Evolutionary conservation across 495 filamentous ascomycete genomes (phyloP).

Genomic region (Podospora pseudocomata): DNA sequence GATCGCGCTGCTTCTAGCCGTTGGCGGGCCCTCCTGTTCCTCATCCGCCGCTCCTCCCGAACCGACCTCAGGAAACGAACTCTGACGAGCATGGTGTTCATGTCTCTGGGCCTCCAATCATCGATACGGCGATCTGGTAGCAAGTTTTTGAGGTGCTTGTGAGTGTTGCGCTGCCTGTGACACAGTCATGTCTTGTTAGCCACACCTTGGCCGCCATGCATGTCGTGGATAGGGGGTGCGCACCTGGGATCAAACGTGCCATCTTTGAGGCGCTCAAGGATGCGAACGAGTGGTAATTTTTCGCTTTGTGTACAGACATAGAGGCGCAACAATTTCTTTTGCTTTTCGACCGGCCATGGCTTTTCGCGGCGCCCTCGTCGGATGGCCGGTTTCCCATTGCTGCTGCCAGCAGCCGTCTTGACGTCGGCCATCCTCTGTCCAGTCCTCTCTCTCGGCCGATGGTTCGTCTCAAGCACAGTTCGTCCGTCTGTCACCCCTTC

Average conservation of each 20-base stretch:
- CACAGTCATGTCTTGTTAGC: constrained; percentile 3
- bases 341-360: constrained; percentile 34
- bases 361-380: constrained; percentile 35
- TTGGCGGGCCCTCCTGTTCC: constrained; percentile 20
- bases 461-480: background rate
- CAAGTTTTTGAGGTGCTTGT: constrained; percentile 34
- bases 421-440: background rate
- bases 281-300: constrained; percentile 32
- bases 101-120: constrained; percentile 34
- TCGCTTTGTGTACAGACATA: constrained; percentile 38
- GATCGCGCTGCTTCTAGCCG: constrained; percentile 15
- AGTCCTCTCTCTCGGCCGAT: background rate
- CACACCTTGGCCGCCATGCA: background rate
- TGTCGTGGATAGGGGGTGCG: constrained; percentile 9
- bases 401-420: constrained; percentile 5
- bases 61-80: constrained; percentile 34
- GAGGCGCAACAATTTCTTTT: constrained; percentile 33
- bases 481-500: background rate
- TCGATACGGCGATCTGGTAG: constrained; percentile 36
- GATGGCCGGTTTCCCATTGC: constrained; percentile 9
- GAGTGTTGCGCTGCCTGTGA: constrained; percentile 33
- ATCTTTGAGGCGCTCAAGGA: constrained; percentile 34
- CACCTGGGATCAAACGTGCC: constrained; percentile 34
- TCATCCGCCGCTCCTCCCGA: constrained; percentile 25
- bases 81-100: constrained; percentile 30